Base-by-base conservation (phyloP, 2,329 filamentous ascomycete species). In the Hortaea sp. region DNA sequence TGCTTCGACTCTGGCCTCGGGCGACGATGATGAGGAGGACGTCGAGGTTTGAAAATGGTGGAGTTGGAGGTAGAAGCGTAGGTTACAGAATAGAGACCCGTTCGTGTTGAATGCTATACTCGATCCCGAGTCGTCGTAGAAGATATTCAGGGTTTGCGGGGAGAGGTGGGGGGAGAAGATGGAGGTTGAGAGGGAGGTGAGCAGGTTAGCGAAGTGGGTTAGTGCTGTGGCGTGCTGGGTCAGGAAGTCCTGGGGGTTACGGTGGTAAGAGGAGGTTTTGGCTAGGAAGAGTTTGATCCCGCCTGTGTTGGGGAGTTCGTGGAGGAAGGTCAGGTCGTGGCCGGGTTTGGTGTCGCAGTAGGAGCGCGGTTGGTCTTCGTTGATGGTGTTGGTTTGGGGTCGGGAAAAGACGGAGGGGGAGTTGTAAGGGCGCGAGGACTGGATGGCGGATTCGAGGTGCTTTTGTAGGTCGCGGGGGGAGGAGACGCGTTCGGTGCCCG, bases 21-120 rank as follows among this genome's bases (percentile, higher is more conserved):
- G n/a, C n/a, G n/a, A n/a, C n/a, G n/a, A n/a, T n/a, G n/a, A n/a
- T n/a, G n/a, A n/a, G n/a, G n/a, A n/a, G n/a, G n/a, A n/a, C n/a
- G n/a, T 20, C 20, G 20, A 20, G 20, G 20, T 20, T 20, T 49
- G 50, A 1, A 39, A 42, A 39, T 78, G 72, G 60, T 97, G 90
- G 30, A 95, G 67, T 59, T 90, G 81, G 49, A 84, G 68, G 64
- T 89, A 97, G 71, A 87, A 95, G 12, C 86, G 76, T 53, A 94
- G 76, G 61, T 98, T 98, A 73, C 88, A 95, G 70, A 97, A 98
- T 29, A 98, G 78, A 57, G 84, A 87, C 34, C 90, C 89, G 35
- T 76, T 79, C 6, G 78, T 77, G 63, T 98, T 98, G 73, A 98
- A 98, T 0, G 90, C 92, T 52, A 98, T 95, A 0, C 88, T 89